Evolutionary conservation across 1,139 yeast genomes (phyloP).

Genomic region (Pichia sp.): DNA sequence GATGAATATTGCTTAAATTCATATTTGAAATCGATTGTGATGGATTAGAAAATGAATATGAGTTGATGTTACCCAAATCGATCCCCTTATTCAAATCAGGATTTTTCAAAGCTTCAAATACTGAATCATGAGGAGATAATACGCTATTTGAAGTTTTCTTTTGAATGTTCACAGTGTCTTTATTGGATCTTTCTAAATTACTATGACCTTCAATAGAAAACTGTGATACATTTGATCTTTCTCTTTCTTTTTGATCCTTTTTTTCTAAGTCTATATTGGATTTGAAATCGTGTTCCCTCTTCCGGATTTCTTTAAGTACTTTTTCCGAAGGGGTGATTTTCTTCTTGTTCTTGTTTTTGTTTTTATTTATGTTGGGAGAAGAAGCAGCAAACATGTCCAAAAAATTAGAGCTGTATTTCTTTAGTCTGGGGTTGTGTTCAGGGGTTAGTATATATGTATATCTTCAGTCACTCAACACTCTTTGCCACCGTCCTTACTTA

Average conservation of each 20-base stretch:
- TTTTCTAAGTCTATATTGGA: background rate
- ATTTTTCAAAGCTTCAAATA: slow-evolving; percentile 27
- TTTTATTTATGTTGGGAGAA: background rate
- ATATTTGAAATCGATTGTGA: background rate
- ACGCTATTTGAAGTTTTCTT: slow-evolving; percentile 7
- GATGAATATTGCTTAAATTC: background rate
- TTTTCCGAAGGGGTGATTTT: background rate
- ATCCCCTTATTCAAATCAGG: slow-evolving; percentile 26
- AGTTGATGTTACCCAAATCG: slow-evolving; percentile 5
- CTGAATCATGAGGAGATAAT: slow-evolving; percentile 28
- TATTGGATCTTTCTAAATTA: too few relatives aligned
- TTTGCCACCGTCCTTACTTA: too few relatives aligned
- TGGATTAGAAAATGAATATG: background rate
- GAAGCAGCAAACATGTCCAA: too few relatives aligned
- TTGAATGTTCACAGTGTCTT: background rate
- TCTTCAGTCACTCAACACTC: too few relatives aligned
- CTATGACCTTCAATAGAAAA: too few relatives aligned
- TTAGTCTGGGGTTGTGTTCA: too few relatives aligned
- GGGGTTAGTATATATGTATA: too few relatives aligned
- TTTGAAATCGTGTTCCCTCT: background rate
- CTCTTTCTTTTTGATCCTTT: background rate
- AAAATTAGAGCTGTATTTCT: too few relatives aligned
- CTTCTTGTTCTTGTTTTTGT: background rate
- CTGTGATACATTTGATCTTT: background rate
- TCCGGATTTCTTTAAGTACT: background rate